Conservation (phyloP, 2,329 filamentous ascomycete genomes). For the Pyrenochaeta sp. region DNA sequence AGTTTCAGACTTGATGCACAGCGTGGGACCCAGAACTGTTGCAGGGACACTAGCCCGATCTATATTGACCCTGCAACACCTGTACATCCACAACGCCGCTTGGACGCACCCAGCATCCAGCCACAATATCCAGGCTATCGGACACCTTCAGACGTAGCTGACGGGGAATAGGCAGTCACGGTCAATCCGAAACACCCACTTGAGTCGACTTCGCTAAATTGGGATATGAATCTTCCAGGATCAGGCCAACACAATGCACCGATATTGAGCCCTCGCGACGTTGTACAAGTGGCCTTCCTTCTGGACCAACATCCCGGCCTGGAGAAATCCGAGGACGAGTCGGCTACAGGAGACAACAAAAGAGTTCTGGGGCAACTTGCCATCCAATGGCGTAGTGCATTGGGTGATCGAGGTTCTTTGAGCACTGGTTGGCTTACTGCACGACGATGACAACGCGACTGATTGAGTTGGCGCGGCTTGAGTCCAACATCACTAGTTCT, state of each 20-base stretch:
- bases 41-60: conserved; percentile 16
- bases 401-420: conserved; percentile 88
- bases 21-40: background rate
- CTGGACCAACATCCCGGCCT: conserved; percentile 63
- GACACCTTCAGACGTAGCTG: conserved; percentile 16
- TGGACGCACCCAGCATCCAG: conserved; percentile 10
- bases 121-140: conserved; percentile 13
- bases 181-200: conserved; percentile 63
- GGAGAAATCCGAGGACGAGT: conserved; percentile 54
- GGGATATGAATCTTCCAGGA: conserved; percentile 56
- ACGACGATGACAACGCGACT: conserved; percentile 35
- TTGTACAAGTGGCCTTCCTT: conserved; percentile 71
- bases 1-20: conserved; percentile 10
- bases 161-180: conserved; percentile 45
- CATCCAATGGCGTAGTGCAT: conserved; percentile 86
- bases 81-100: conserved; percentile 18
- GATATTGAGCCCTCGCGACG: conserved; percentile 67
- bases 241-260: conserved; percentile 47
- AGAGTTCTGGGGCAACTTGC: conserved; percentile 80
- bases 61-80: conserved; percentile 18
- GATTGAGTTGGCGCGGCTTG: conserved; percentile 10
- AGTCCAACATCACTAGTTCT: background rate
- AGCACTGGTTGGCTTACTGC: conserved; percentile 79
- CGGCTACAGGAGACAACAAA: conserved; percentile 49
- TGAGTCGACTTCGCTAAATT: conserved; percentile 63